phyloP scores from a whole-genome alignment of 2,329 filamentous ascomycete species.

The Coccinonectria pachysandricola region DNA sequence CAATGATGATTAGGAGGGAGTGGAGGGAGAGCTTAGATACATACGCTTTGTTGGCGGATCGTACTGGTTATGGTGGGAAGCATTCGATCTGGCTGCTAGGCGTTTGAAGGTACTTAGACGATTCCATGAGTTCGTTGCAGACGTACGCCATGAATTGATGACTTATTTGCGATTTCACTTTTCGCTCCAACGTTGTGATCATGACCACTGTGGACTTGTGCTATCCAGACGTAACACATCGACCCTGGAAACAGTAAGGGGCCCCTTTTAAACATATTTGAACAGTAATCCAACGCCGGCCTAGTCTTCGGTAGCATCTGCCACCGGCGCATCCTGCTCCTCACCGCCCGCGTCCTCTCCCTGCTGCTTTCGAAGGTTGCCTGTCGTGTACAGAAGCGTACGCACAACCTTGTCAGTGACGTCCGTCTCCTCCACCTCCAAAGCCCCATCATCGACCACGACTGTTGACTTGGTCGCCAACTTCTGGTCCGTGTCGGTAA shows the following conservation, averaged over 20 bases:
- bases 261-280: slow-evolving; percentile 1
- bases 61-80: slow-evolving; percentile 14
- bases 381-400: slow-evolving; percentile 34
- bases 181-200: no score
- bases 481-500: slow-evolving; percentile 23
- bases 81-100: slow-evolving; percentile 25
- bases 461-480: slow-evolving; percentile 20
- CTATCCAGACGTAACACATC: no score
- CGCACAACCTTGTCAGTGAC: slow-evolving; percentile 28
- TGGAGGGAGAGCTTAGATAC: slow-evolving; percentile 7
- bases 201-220: slow-evolving; percentile 1
- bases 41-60: slow-evolving; percentile 12
- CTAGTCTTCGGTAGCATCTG: slow-evolving; percentile 5
- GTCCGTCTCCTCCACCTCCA: slow-evolving; percentile 23
- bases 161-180: slow-evolving; percentile 14
- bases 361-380: slow-evolving; percentile 36
- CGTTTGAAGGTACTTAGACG: slow-evolving; percentile 30
- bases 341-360: slow-evolving; percentile 11
- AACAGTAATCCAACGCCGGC: not conserved
- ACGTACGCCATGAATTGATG: slow-evolving; percentile 24
- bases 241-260: no score
- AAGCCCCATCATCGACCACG: slow-evolving; percentile 14
- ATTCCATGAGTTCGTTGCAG: slow-evolving; percentile 27
- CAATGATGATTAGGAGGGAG: slow-evolving; percentile 6
- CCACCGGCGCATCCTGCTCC: slow-evolving; percentile 5